These are phyloP conservation scores for Alnus glutinosa DNA, from an alignment of 306 rosid genomes.

Conservation along the genomic window DNA sequence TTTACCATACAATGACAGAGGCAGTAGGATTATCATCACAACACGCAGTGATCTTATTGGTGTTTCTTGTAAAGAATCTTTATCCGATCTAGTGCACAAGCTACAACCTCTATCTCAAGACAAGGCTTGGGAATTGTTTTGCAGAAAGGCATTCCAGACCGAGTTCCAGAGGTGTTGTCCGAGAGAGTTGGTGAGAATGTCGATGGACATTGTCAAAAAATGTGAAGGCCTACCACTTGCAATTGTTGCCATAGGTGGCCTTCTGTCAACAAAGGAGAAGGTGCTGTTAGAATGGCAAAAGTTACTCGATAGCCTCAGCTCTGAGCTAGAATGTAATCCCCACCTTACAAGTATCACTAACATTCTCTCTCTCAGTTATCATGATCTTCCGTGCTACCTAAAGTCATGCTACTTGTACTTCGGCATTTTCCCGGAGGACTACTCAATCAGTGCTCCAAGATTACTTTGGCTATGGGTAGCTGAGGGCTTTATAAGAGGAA, in stretches of 20 bases:
- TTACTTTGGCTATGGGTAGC: constrained; percentile 17
- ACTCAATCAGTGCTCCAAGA: constrained; percentile 1
- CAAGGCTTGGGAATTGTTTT: neutral
- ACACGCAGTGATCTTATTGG: neutral
- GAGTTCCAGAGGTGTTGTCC: neutral
- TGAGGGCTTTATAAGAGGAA: constrained; percentile 5
- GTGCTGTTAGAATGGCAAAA: constrained; percentile 10
- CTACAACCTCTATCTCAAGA: neutral
- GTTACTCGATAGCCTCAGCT: neutral
- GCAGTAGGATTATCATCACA: neutral
- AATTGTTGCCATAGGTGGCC: constrained; percentile 16
- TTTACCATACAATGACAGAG: neutral
- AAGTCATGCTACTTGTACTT: constrained; percentile 27
- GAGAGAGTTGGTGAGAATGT: neutral
- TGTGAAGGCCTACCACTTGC: constrained; percentile 22
- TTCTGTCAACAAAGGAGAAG: constrained; percentile 7
- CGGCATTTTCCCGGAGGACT: constrained; percentile 18
- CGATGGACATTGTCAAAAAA: neutral
- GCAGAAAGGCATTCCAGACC: neutral
- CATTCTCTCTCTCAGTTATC: neutral
- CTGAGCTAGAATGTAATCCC: neutral
- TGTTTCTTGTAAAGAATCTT: neutral
- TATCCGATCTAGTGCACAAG: neutral
- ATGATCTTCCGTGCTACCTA: constrained; percentile 19
- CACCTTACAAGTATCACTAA: neutral